phyloP scores from a whole-genome alignment of 2,329 filamentous ascomycete genomes.

The Celoporthe dispersa region DNA sequence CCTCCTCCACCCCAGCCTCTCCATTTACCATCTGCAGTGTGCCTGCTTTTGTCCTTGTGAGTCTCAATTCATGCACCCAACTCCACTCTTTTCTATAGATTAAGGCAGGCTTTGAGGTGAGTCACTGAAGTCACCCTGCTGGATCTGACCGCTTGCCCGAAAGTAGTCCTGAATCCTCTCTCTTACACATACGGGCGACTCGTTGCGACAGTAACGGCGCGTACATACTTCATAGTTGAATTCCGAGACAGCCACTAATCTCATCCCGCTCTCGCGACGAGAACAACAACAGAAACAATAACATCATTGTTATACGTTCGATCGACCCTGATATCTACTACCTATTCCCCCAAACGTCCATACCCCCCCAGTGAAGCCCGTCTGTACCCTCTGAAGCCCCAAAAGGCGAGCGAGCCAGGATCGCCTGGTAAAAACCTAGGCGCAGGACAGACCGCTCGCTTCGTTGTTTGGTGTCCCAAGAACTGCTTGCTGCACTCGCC shows the following conservation, averaged over 20 bases:
- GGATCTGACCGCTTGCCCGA: not conserved
- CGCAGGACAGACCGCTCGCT: not conserved
- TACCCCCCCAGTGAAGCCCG: not conserved
- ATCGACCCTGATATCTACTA: not conserved
- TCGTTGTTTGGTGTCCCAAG: not conserved
- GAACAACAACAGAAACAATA: not conserved
- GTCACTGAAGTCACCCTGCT: not conserved
- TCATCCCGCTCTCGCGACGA: not conserved
- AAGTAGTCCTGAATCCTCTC: not conserved
- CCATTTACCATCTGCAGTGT: conserved; percentile 12
- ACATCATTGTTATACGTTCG: too few relatives aligned
- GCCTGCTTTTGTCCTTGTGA: too few relatives aligned
- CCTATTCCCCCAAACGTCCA: not conserved
- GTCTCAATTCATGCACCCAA: not conserved
- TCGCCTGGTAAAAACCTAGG: not conserved
- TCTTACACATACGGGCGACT: too few relatives aligned
- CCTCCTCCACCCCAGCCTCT: conserved; percentile 8
- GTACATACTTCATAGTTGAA: not conserved
- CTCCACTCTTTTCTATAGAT: not conserved
- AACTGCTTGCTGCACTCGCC: not conserved
- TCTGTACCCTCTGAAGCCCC: not conserved
- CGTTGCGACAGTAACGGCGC: not conserved
- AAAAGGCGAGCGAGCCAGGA: not conserved
- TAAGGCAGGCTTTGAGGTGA: not conserved
- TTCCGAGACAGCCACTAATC: not conserved